Evolutionary conservation across 495 filamentous ascomycete genomes (phyloP).

Genomic region (Lophiotrema nucula): DNA sequence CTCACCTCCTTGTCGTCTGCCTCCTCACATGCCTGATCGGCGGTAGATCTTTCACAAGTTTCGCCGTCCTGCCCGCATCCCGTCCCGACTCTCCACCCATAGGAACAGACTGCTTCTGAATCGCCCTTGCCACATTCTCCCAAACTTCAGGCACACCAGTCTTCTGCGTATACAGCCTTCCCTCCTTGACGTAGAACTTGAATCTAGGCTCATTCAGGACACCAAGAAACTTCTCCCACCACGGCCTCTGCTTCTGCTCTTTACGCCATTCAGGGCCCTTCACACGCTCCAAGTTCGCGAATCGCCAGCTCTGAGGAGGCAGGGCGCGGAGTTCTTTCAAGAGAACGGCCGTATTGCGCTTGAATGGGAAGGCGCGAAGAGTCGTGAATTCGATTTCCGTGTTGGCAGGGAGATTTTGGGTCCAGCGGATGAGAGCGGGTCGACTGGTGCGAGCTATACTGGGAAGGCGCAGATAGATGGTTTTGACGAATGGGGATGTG

Average conservation of each 20-base stretch:
- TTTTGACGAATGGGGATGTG: conserved; percentile 20
- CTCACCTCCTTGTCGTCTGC: no score
- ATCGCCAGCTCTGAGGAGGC: background rate
- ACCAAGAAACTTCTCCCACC: background rate
- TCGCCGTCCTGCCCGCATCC: no score
- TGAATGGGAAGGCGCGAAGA: conserved; percentile 14
- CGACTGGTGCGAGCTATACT: background rate
- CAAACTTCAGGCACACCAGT: conserved; percentile 21
- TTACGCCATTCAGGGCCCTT: background rate
- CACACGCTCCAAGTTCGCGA: conserved; percentile 20
- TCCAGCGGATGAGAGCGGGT: conserved; percentile 4
- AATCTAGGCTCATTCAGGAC: conserved; percentile 15
- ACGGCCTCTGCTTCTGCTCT: background rate
- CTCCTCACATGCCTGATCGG: no score
- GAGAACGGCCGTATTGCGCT: background rate
- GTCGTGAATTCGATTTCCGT: conserved; percentile 20
- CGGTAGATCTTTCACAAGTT: no score
- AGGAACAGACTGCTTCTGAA: conserved; percentile 10
- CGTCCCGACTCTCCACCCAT: no score
- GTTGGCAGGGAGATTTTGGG: conserved; percentile 3
- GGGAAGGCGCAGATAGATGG: conserved; percentile 11
- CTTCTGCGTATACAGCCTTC: conserved; percentile 10
- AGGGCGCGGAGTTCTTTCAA: conserved; percentile 20
- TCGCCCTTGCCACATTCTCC: conserved; percentile 16
- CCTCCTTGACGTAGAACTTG: conserved; percentile 29